Percentiles rank a stretch among this genome's conserved stretches.
phyloP scores from a whole-genome alignment of 805 yeast species.

The Limtongozyma cylindracea region DNA sequence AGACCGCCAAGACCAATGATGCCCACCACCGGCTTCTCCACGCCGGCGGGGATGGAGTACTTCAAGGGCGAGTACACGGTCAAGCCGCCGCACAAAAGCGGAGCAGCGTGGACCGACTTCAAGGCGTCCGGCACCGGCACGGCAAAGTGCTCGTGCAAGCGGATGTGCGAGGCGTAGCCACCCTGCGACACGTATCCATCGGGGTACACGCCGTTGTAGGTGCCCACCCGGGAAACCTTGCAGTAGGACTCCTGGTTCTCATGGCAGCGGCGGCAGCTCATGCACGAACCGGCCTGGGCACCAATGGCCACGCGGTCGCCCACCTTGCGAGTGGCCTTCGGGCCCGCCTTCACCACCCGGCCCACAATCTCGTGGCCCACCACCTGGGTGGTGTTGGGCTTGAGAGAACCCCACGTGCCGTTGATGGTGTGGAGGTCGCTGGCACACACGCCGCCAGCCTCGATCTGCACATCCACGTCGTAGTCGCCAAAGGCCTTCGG shows the following conservation, averaged over 20 bases:
- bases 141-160: neutral
- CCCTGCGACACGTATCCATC: constrained; percentile 1
- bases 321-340: constrained; percentile 9
- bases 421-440: constrained; percentile 25
- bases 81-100: neutral
- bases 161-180: neutral
- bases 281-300: constrained; percentile 17
- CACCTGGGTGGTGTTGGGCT: constrained; percentile 7
- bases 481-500: constrained; percentile 13
- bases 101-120: neutral
- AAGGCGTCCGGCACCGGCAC: neutral
- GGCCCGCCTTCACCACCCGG: constrained; percentile 9
- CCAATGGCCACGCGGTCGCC: constrained; percentile 73
- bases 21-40: too few relatives aligned
- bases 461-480: constrained; percentile 7
- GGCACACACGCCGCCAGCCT: constrained; percentile 20
- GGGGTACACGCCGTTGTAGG: constrained; percentile 9
- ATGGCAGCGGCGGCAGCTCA: constrained; percentile 27
- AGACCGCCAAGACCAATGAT: constrained; percentile 43
- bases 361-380: constrained; percentile 58
- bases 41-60: too few relatives aligned
- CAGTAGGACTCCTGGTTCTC: constrained; percentile 11
- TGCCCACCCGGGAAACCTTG: constrained; percentile 8
- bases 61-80: neutral
- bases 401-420: constrained; percentile 21